These are phyloP conservation scores for Zoysia japonica DNA, from an alignment of 176 grass and related monocot species.

Conservation along the genomic window DNA sequence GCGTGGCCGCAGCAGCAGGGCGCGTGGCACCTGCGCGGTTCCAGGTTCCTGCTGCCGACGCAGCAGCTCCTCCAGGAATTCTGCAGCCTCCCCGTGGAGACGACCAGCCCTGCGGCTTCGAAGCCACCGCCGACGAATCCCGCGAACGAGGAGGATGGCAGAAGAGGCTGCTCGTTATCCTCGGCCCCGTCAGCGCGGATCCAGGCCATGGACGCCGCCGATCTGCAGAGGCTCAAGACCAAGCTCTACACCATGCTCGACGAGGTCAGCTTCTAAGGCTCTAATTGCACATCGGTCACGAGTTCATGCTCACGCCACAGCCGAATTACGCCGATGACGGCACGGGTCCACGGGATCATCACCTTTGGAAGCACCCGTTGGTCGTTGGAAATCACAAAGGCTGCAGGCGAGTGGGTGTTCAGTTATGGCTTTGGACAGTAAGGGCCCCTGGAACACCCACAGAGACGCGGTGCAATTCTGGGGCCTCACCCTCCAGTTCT, in stretches of 20 bases:
- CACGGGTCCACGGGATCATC: not conserved
- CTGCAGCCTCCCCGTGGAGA: slow-evolving; percentile 54
- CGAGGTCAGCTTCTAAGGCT: slow-evolving; percentile 59
- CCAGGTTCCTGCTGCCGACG: slow-evolving; percentile 72
- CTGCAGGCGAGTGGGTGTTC: slow-evolving; percentile 33
- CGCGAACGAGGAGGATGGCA: slow-evolving; percentile 36
- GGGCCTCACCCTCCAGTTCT: slow-evolving; percentile 65
- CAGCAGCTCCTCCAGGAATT: slow-evolving; percentile 78
- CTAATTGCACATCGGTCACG: not conserved
- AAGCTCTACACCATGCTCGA: slow-evolving; percentile 86
- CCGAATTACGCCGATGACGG: not conserved
- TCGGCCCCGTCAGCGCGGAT: slow-evolving; percentile 56
- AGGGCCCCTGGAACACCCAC: slow-evolving; percentile 60
- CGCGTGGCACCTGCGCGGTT: slow-evolving; percentile 53
- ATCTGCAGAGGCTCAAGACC: slow-evolving; percentile 79
- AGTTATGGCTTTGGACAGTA: slow-evolving; percentile 62
- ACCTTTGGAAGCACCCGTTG: not conserved
- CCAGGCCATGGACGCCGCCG: slow-evolving; percentile 64
- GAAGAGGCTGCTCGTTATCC: slow-evolving; percentile 46
- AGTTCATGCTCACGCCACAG: too few species aligned
- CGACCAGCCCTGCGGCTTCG: slow-evolving; percentile 5
- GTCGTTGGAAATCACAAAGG: slow-evolving; percentile 64
- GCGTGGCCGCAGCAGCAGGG: slow-evolving; percentile 17
- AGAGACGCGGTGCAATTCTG: slow-evolving; percentile 52
- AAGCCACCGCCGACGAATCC: not conserved